Evolutionary conservation across 1,139 yeast species (phyloP).

Genomic region (Scheffersomyces cryptocercus): DNA sequence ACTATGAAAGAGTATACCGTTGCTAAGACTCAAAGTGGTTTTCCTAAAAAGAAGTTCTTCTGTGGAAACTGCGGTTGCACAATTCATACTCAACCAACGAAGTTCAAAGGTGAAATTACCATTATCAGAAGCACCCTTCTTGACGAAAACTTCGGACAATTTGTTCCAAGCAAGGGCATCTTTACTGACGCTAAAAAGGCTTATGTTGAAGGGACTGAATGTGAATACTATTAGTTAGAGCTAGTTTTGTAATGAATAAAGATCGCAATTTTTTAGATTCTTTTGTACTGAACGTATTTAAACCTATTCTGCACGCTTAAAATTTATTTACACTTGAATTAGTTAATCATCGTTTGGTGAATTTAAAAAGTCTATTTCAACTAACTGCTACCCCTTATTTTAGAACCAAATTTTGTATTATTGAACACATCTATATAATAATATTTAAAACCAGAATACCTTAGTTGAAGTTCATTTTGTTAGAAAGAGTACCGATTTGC

Average conservation of each 20-base stretch:
- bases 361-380: too few species aligned
- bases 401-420: too few species aligned
- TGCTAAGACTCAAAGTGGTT: slow-evolving; percentile 19
- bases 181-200: not conserved
- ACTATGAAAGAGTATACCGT: slow-evolving; percentile 14
- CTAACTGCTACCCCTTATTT: too few species aligned
- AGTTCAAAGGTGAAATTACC: slow-evolving; percentile 17
- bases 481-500: slow-evolving; percentile 44
- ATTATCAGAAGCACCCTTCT: slow-evolving; percentile 20
- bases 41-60: slow-evolving; percentile 21
- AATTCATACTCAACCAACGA: slow-evolving; percentile 20
- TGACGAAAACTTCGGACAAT: slow-evolving; percentile 9
- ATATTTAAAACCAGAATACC: slow-evolving; percentile 1
- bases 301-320: too few species aligned
- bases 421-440: too few species aligned
- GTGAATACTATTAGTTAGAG: not conserved
- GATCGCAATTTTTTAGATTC: too few species aligned
- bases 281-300: too few species aligned
- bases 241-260: too few species aligned
- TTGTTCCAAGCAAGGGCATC: not conserved
- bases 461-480: slow-evolving; percentile 24
- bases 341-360: too few species aligned
- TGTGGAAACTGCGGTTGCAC: slow-evolving; percentile 24
- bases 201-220: not conserved
- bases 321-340: too few species aligned